Percentiles rank a stretch among this genome's conserved stretches.
These are phyloP conservation scores for Magnolia officinalis DNA, from an alignment of 164 flowering plant species.

Conservation along the genomic window DNA sequence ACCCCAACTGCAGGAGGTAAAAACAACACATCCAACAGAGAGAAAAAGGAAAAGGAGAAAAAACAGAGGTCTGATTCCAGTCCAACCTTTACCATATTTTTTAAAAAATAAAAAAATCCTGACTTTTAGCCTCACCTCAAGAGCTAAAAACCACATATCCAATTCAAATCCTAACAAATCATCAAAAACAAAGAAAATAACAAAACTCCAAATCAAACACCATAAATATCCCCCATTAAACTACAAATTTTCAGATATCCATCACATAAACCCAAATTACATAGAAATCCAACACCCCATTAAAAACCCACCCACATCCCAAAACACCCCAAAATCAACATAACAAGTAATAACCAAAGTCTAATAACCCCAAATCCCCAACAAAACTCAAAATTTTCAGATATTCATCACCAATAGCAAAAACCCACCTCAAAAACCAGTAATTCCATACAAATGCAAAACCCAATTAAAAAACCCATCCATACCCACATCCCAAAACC, in stretches of 20 bases:
- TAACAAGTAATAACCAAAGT: background rate
- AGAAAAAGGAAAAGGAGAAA: background rate
- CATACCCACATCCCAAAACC: background rate
- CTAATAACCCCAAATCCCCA: background rate
- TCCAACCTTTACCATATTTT: background rate
- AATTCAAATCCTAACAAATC: conserved; percentile 20
- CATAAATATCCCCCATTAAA: background rate
- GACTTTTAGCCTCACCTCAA: conserved; percentile 21
- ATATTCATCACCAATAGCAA: background rate
- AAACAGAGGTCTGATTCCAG: conserved; percentile 4
- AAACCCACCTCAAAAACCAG: conserved; percentile 1
- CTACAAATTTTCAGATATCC: background rate
- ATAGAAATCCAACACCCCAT: background rate
- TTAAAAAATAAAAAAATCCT: conserved; percentile 4
- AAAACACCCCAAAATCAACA: background rate
- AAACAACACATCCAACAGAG: background rate
- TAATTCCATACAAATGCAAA: background rate
- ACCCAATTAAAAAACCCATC: background rate
- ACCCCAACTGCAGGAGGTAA: conserved; percentile 4
- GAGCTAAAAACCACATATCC: conserved; percentile 17
- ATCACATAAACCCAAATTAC: background rate
- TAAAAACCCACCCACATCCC: background rate
- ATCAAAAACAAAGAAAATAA: conserved; percentile 1
- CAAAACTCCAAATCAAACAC: background rate
- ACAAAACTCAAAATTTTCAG: background rate